These are phyloP conservation scores for Eremomyces bilateralis DNA, from an alignment of 495 filamentous ascomycete genomes.

Conservation along the genomic window DNA sequence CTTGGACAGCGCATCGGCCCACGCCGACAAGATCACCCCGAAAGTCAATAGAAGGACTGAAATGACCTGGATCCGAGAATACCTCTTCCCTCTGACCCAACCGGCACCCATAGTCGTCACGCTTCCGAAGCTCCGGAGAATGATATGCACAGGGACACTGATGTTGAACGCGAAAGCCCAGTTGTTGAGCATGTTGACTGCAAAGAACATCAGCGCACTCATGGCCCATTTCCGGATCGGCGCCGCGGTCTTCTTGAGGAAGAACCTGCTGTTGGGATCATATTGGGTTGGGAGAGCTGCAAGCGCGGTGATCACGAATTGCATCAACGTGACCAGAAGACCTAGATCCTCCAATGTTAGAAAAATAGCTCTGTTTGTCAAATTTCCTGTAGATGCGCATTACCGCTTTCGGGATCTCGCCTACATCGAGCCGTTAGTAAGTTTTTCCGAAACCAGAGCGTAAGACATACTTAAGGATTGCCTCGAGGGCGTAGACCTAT, in stretches of 20 bases:
- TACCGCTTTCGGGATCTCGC: constrained; percentile 20
- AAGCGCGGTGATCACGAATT: constrained; percentile 68
- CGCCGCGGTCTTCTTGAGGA: constrained; percentile 55
- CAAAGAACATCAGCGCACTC: constrained; percentile 79
- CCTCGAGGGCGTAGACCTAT: constrained; percentile 81
- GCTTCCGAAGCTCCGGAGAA: constrained; percentile 81
- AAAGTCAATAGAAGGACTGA: constrained; percentile 64
- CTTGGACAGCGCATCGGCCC: constrained; percentile 70
- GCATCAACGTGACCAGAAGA: constrained; percentile 77
- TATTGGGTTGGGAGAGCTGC: constrained; percentile 46
- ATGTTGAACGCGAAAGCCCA: constrained; percentile 95
- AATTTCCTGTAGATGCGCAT: neutral
- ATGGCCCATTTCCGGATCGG: constrained; percentile 67
- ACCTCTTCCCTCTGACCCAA: constrained; percentile 62
- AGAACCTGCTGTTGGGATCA: constrained; percentile 40
- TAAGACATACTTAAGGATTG: constrained; percentile 65
- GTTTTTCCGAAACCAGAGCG: constrained; percentile 3
- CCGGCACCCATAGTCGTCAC: constrained; percentile 84
- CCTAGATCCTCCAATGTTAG: constrained; percentile 25
- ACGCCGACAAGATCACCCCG: constrained; percentile 67
- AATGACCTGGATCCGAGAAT: constrained; percentile 54
- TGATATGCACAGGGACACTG: constrained; percentile 91
- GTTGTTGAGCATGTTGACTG: constrained; percentile 88
- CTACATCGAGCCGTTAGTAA: constrained; percentile 10
- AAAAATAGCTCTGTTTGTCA: neutral